Conservation (phyloP, 768 basidiomycete species). For the Suillus brevipes region DNA sequence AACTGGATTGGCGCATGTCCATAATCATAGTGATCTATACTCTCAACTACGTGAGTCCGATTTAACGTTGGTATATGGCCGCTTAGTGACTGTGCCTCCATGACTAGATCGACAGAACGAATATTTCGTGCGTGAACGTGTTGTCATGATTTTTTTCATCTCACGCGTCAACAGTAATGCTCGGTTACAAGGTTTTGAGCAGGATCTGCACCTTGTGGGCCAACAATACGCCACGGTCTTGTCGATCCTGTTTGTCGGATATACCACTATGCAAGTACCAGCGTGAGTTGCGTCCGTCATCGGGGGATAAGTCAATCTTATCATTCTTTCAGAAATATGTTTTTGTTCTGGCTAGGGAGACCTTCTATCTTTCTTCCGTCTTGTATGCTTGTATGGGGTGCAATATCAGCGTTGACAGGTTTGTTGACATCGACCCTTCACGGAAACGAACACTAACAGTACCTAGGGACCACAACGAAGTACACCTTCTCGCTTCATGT, state of each 20-base stretch:
- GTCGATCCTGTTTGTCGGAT: constrained; percentile 28
- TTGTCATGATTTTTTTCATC: too few species aligned
- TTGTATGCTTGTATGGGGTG: constrained; percentile 36
- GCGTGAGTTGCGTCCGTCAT: constrained; percentile 6
- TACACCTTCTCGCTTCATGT: background rate
- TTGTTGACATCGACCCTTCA: background rate
- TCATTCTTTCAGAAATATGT: constrained; percentile 24
- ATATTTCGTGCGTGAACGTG: too few species aligned
- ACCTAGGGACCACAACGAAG: constrained; percentile 6
- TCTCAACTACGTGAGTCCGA: too few species aligned
- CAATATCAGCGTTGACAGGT: constrained; percentile 40
- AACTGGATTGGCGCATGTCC: too few species aligned
- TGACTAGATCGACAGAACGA: too few species aligned
- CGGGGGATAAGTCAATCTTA: background rate
- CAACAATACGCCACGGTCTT: constrained; percentile 25
- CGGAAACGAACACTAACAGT: background rate
- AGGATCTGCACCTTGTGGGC: constrained; percentile 24
- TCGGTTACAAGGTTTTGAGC: constrained; percentile 23
- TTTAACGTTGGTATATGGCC: too few species aligned
- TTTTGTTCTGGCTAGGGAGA: constrained; percentile 31
- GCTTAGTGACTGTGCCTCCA: too few species aligned
- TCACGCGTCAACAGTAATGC: constrained; percentile 13
- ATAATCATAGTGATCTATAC: too few species aligned
- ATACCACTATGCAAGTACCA: constrained; percentile 28
- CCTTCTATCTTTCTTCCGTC: constrained; percentile 28